Evolutionary conservation across 768 basidiomycete genomes (phyloP).

Genomic region (Stropharia rugosoannulata): DNA sequence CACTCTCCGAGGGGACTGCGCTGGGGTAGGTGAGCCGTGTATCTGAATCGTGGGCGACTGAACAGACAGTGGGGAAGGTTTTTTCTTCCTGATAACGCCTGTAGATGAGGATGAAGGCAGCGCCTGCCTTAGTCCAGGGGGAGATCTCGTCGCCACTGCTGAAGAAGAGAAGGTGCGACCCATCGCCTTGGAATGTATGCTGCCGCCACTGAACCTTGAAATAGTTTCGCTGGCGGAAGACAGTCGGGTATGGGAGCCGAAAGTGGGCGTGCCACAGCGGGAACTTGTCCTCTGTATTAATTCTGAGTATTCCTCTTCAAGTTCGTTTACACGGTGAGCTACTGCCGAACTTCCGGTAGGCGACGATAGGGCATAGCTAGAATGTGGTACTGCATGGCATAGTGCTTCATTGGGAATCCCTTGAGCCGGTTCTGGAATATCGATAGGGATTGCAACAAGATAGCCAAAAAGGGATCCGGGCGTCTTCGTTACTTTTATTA

Average conservation of each 20-base stretch:
- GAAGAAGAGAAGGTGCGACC: constrained; percentile 7
- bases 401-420: constrained; percentile 12
- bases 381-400: constrained; percentile 21
- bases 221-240: constrained; percentile 45
- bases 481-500: constrained; percentile 52
- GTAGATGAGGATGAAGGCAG: constrained; percentile 10
- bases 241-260: constrained; percentile 51
- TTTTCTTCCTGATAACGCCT: constrained; percentile 20
- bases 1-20: constrained; percentile 11
- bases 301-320: constrained; percentile 34
- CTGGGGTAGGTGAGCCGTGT: constrained; percentile 15
- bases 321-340: constrained; percentile 6
- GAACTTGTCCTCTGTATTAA: constrained; percentile 36
- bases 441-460: constrained; percentile 62
- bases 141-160: background rate
- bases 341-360: background rate
- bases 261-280: constrained; percentile 61
- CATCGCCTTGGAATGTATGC: constrained; percentile 17
- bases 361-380: constrained; percentile 16
- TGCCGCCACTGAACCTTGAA: constrained; percentile 35
- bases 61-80: constrained; percentile 28
- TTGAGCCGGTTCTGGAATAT: constrained; percentile 37
- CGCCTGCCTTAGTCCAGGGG: constrained; percentile 16
- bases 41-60: constrained; percentile 10
- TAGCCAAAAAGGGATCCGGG: constrained; percentile 71